A percentile compares a stretch with the other conserved stretches of the same genome.
phyloP scores from a whole-genome alignment of 345 rosid genomes.

The Camelina neglecta region DNA sequence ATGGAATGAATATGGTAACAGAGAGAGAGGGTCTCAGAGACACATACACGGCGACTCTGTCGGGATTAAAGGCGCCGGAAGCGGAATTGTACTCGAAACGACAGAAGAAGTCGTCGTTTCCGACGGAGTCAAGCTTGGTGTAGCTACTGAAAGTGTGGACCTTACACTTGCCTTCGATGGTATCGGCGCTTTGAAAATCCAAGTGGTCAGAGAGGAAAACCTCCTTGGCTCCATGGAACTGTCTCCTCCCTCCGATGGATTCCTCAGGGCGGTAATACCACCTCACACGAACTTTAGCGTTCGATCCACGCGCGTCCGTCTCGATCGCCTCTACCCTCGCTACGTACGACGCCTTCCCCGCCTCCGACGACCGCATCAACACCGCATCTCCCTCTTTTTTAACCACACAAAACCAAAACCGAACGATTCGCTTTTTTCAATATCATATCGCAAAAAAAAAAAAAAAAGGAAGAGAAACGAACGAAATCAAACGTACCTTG shows the following conservation, averaged over 20 bases:
- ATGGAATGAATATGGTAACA: background rate
- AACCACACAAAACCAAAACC: slow-evolving; percentile 3
- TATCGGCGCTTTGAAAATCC: slow-evolving; percentile 88
- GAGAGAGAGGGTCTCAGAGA: background rate
- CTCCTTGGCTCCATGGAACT: slow-evolving; percentile 96
- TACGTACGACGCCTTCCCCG: slow-evolving; percentile 84
- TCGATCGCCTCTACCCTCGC: slow-evolving; percentile 91
- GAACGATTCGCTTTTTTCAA: background rate
- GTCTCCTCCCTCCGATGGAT: slow-evolving; percentile 91
- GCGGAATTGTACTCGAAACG: slow-evolving; percentile 94
- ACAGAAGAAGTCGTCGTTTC: slow-evolving; percentile 94
- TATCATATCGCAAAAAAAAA: background rate
- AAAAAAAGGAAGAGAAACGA: background rate
- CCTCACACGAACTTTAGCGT: slow-evolving; percentile 78
- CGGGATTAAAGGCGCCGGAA: slow-evolving; percentile 89
- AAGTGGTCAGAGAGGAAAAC: slow-evolving; percentile 89
- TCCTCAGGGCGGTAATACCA: slow-evolving; percentile 99
- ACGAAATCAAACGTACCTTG: slow-evolving; percentile 56
- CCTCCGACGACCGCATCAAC: slow-evolving; percentile 89
- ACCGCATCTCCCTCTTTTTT: slow-evolving; percentile 85
- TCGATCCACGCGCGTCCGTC: slow-evolving; percentile 73
- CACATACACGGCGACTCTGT: slow-evolving; percentile 92
- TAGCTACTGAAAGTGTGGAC: slow-evolving; percentile 89
- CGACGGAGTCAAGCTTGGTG: slow-evolving; percentile 89
- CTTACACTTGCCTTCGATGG: slow-evolving; percentile 90